Percentiles rank a stretch among this genome's conserved stretches.
Conservation (phyloP, 2,329 filamentous ascomycete species). For the Westerdykella sp. region DNA sequence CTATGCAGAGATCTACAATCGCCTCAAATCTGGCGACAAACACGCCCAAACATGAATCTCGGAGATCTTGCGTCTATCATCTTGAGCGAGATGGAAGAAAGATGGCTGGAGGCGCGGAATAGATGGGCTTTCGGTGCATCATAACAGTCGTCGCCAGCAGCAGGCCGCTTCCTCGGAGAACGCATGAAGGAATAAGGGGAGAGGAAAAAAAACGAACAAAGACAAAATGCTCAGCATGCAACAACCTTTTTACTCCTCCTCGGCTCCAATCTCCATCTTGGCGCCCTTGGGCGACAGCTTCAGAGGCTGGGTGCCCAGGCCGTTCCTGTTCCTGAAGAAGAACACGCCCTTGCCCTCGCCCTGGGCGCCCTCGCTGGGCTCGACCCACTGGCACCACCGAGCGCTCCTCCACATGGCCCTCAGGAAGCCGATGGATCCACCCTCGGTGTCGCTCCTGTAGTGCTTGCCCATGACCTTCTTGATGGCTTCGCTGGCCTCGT, state of each 20-base stretch:
- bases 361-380: constrained; percentile 74
- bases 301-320: constrained; percentile 59
- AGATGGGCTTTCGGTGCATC: too few relatives aligned
- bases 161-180: neutral
- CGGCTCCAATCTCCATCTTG: constrained; percentile 21
- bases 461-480: constrained; percentile 91
- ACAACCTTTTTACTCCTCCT: neutral
- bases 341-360: constrained; percentile 78
- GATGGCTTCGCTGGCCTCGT: constrained; percentile 91
- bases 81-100: too few relatives aligned
- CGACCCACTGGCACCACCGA: constrained; percentile 93
- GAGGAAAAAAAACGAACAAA: neutral
- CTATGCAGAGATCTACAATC: too few relatives aligned
- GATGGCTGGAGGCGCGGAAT: too few relatives aligned
- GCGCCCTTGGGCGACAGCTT: constrained; percentile 35
- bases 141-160: too few relatives aligned
- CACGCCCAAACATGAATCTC: too few relatives aligned
- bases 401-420: constrained; percentile 73
- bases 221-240: neutral
- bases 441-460: constrained; percentile 78
- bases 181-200: neutral
- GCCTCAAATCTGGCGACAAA: too few relatives aligned
- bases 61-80: too few relatives aligned
- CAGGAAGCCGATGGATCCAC: constrained; percentile 64
- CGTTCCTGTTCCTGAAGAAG: constrained; percentile 95